Conservation (phyloP, 108 stramenopile species). For the Cyclostephanos tholiformis region DNA sequence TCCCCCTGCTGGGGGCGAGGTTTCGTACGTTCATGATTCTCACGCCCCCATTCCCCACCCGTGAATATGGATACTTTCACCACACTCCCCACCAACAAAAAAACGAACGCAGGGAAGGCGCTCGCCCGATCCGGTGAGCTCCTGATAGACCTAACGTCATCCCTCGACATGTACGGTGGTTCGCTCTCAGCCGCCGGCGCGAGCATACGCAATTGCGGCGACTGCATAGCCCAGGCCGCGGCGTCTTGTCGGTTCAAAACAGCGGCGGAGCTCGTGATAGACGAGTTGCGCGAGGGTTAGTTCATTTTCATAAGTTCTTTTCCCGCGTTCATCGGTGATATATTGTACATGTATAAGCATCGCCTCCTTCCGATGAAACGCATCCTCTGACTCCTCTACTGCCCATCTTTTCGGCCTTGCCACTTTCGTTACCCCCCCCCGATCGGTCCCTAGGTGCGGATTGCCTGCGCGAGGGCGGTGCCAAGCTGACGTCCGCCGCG, state of each 20-base stretch:
- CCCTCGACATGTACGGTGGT: constrained; percentile 69
- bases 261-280: constrained; percentile 68
- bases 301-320: background rate
- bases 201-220: constrained; percentile 70
- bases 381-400: too few relatives aligned
- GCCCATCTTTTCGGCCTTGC: too few relatives aligned
- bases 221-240: constrained; percentile 82
- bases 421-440: too few relatives aligned
- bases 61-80: too few relatives aligned
- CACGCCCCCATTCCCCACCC: too few relatives aligned
- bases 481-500: constrained; percentile 51
- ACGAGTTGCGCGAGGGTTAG: constrained; percentile 79
- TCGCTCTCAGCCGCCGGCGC: constrained; percentile 74
- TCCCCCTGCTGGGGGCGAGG: too few relatives aligned
- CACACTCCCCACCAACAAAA: too few relatives aligned
- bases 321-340: background rate
- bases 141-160: constrained; percentile 64
- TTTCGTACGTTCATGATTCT: background rate
- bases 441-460: constrained; percentile 26
- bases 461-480: constrained; percentile 60
- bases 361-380: too few relatives aligned
- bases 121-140: constrained; percentile 80
- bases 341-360: too few relatives aligned
- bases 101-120: constrained; percentile 52
- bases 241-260: constrained; percentile 83